These are phyloP conservation scores for Bonnemaisonia californica DNA, from an alignment of 31 red algal genomes.

Conservation along the genomic window DNA sequence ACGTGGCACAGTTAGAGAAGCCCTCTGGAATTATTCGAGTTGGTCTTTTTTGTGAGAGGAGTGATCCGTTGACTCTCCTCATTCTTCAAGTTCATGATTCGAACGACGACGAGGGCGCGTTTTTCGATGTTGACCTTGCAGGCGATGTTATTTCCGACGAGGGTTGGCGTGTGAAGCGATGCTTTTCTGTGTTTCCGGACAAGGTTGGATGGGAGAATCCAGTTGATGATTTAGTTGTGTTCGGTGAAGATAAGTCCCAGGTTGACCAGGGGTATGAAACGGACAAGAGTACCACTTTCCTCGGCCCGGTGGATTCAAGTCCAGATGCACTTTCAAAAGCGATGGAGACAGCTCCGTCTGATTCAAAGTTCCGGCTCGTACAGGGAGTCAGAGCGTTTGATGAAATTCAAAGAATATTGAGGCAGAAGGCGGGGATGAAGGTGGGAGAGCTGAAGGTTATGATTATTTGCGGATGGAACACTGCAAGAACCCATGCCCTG, in stretches of 20 bases:
- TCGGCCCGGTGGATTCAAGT: neutral
- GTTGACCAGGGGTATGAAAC: neutral
- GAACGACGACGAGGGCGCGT: conserved; percentile 33
- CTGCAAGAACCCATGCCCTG: conserved; percentile 29
- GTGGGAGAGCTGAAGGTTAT: conserved; percentile 31
- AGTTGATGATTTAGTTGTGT: neutral
- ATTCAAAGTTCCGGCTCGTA: conserved; percentile 41
- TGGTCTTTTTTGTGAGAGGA: conserved; percentile 37
- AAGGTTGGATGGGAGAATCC: conserved; percentile 58
- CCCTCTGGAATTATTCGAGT: conserved; percentile 38
- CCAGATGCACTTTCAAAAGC: neutral
- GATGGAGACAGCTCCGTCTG: neutral
- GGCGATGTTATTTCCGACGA: conserved; percentile 40
- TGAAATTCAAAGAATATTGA: conserved; percentile 25
- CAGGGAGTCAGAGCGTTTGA: conserved; percentile 53
- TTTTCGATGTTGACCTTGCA: conserved; percentile 56
- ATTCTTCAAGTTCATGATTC: conserved; percentile 54
- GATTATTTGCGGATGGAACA: conserved; percentile 64
- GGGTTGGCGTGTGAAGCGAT: conserved; percentile 43
- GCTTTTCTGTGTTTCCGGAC: conserved; percentile 55
- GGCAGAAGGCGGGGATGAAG: conserved; percentile 16
- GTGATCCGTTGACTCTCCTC: conserved; percentile 33
- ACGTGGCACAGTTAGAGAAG: conserved; percentile 26
- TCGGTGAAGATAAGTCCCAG: conserved; percentile 12
- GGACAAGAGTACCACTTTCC: conserved; percentile 1